Conservation (phyloP, 768 basidiomycete genomes). For the Suillus subalutaceus region DNA sequence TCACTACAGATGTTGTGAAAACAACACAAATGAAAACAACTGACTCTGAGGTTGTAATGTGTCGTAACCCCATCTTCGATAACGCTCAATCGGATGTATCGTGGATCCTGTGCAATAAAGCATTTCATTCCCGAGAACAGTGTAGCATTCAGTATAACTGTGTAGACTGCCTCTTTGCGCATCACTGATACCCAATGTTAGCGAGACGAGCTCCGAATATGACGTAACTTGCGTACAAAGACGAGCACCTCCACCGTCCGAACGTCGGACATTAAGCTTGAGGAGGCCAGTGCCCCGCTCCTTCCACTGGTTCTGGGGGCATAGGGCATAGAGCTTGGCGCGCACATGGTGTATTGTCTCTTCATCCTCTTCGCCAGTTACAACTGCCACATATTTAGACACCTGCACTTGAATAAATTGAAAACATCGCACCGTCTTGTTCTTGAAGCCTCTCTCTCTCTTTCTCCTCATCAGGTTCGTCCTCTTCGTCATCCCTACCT, state of each 20-base stretch:
- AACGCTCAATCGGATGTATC: constrained; percentile 76
- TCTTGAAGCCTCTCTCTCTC: constrained; percentile 54
- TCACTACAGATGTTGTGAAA: constrained; percentile 10
- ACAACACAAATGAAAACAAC: constrained; percentile 25
- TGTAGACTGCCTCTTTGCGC: constrained; percentile 83
- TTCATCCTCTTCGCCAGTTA: constrained; percentile 84
- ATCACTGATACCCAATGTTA: constrained; percentile 55
- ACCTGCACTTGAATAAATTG: neutral
- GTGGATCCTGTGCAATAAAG: constrained; percentile 71
- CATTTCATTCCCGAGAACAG: constrained; percentile 81
- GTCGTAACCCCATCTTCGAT: constrained; percentile 61
- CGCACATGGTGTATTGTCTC: constrained; percentile 75
- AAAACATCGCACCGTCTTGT: constrained; percentile 60
- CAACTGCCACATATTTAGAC: constrained; percentile 42
- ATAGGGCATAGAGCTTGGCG: constrained; percentile 71
- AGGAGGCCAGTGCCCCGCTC: constrained; percentile 76
- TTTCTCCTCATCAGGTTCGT: constrained; percentile 48
- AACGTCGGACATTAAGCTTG: constrained; percentile 65
- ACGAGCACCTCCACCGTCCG: constrained; percentile 70
- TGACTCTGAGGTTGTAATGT: constrained; percentile 78
- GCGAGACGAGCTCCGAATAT: constrained; percentile 4
- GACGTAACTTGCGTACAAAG: constrained; percentile 49
- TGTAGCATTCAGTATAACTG: constrained; percentile 72
- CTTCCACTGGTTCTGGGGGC: constrained; percentile 66
- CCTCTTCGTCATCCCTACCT: constrained; percentile 60